These are phyloP conservation scores for Populus hybrid DNA, from an alignment of 441 rosid genomes.

Conservation along the genomic window DNA sequence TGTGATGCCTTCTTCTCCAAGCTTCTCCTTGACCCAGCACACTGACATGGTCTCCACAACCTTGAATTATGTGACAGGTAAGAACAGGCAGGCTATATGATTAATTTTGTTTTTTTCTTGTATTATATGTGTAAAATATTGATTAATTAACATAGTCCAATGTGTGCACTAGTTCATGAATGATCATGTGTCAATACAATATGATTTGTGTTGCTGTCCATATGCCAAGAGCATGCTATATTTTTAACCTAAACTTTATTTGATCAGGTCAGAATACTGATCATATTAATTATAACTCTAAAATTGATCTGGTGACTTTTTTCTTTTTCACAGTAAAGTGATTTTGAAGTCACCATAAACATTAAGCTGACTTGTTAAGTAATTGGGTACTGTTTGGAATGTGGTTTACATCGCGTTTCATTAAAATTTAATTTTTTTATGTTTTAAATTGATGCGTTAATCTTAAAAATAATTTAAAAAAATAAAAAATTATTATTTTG, in stretches of 20 bases:
- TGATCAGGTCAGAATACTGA: neutral
- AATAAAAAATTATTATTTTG: too few species aligned
- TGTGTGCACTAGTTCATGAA: neutral
- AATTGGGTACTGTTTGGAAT: too few species aligned
- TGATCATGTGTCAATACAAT: neutral
- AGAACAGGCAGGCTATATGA: neutral
- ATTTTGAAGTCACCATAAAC: neutral
- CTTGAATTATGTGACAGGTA: constrained; percentile 65
- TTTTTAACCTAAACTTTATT: neutral
- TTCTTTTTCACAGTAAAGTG: neutral
- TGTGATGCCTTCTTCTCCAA: constrained; percentile 43
- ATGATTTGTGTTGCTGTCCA: constrained; percentile 6
- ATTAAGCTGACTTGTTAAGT: neutral
- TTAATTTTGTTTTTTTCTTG: neutral
- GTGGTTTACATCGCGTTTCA: too few species aligned
- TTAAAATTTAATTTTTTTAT: too few species aligned
- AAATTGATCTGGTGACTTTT: neutral
- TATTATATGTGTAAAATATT: too few species aligned
- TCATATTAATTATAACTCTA: neutral
- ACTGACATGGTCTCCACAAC: constrained; percentile 38
- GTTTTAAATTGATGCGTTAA: too few species aligned
- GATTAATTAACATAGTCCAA: too few species aligned
- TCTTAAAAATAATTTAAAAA: too few species aligned
- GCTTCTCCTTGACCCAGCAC: constrained; percentile 46
- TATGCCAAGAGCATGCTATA: neutral